Percentiles rank a stretch among this genome's conserved stretches.
Evolutionary conservation across 1,284 basidiomycete genomes (phyloP).

Genomic region (Mycosarcoma maydis): DNA sequence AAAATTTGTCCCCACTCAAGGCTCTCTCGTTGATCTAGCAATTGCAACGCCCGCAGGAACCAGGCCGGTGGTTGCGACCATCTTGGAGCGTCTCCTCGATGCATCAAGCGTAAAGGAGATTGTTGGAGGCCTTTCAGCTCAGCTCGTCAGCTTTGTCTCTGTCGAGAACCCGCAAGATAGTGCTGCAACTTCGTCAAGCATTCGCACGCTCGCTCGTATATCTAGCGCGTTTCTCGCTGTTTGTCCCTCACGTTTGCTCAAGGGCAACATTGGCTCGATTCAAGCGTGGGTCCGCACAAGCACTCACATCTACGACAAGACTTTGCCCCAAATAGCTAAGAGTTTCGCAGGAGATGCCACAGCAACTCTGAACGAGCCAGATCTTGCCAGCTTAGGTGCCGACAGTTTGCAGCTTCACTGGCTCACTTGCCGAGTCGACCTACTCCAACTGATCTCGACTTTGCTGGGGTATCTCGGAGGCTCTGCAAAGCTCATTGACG

Average conservation of each 20-base stretch:
- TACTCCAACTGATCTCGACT: constrained; percentile 19
- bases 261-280: constrained; percentile 4
- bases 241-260: constrained; percentile 20
- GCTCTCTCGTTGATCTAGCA: constrained; percentile 43
- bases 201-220: constrained; percentile 28
- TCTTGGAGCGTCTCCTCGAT: constrained; percentile 46
- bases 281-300: constrained; percentile 13
- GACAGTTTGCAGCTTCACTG: constrained; percentile 32
- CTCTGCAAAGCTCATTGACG: constrained; percentile 5
- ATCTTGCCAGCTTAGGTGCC: constrained; percentile 3
- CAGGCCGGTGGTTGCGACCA: background rate
- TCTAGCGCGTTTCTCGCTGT: constrained; percentile 16
- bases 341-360: background rate
- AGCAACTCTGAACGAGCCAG: background rate
- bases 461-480: constrained; percentile 16
- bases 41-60: constrained; percentile 11
- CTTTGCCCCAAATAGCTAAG: constrained; percentile 10
- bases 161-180: background rate
- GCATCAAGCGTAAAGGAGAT: constrained; percentile 27
- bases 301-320: constrained; percentile 21
- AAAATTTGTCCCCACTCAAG: constrained; percentile 39
- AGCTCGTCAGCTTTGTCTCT: constrained; percentile 7
- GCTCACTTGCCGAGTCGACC: constrained; percentile 33
- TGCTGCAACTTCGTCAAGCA: background rate
- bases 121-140: constrained; percentile 16